Evolutionary conservation across 2,329 filamentous ascomycete genomes (phyloP), one percentile per base, ranked within the genome.

Genomic region (Microdochium bolleyi): DNA sequence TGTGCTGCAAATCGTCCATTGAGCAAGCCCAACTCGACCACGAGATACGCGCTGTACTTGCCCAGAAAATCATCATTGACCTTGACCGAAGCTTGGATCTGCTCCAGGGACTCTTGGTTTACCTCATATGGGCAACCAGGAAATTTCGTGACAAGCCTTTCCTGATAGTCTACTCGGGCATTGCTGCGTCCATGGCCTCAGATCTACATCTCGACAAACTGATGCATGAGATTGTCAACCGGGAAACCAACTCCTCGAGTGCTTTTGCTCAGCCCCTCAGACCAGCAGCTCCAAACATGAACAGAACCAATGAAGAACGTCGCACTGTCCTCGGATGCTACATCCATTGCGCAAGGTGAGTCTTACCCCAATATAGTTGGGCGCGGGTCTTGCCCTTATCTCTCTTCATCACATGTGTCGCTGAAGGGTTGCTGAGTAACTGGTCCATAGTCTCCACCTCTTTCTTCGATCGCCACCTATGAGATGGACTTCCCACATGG

Each of bases 401-500:
- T n/a, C n/a, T 5, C 11, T 44, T 10, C 30, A 11, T 27, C n/a
- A 5, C 37, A 41, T 41, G 37, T n/a, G 37, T 41, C 37, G 16
- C 7, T 41, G n/a, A n/a, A n/a, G n/a, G n/a, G n/a, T n/a, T 50
- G 24, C 21, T 24, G 13, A 19, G n/a, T 14, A 11, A 9, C 13
- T 24, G 16, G 19, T 5, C 16, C n/a, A n/a, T 21, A 41, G 22
- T 19, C 14, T 37, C 21, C 16, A 53, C 16, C 19, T 49, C 21
- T 62, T 66, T 41, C 44, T 65, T 25, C 57, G 55, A 49, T 58
- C 55, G n/a, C 56, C 62, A 24, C 54, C 57, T 4, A 62, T 85
- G 49, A 70, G 68, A 2, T 87, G 82, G 82, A 83, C 75, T 1
- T 58, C 74, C 1, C 74, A 82, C 51, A 75, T 85, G 70, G 80